Base-by-base conservation (phyloP, 1,139 yeast species). In the Yamadazyma dendronema region DNA sequence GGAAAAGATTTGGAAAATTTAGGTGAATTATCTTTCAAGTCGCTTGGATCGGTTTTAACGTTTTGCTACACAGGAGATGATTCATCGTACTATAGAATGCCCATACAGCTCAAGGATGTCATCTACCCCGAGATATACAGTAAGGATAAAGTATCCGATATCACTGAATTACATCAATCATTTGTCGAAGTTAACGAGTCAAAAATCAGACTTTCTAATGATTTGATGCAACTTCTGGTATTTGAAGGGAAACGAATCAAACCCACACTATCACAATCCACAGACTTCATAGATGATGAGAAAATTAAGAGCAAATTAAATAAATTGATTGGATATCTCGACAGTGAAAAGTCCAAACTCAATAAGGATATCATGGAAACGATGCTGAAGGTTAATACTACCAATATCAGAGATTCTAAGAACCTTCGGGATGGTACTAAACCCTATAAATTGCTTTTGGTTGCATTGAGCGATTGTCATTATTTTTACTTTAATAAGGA, bases 1-100 rank as follows among this genome's bases (percentile, higher is more conserved):
- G 57, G 54, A 22, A 65, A 59, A 16, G 64, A 61, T 30, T 54
- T 55, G 25, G 61, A 59, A 21, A 49, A 46, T 31, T 42, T 65
- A 4, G 71, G 71, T 6, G 48, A 47, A 23, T 54, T 67, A 30
- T 46, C 59, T 21, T 60, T 66, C 34, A 48, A 49, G 5, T 40
- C 46, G 4, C 46, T 66, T 12, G 61, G 69, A 2, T 63, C 65
- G 3, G 39, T 68, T 1, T 45, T 70, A n/a, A 61, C 71, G 0
- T 42, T 67, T 15, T 65, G 59, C 31, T 50, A 67, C 11, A 42
- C 49, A n/a, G 60, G 61, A 8, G 69, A 65, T 30, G 56, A 54
- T 11, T 55, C 50, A 21, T 47, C 43, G 9, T 39, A 38, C 30
- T 28, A 31, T 17, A 10, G 28, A 6, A 33, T n/a, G 19, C 43